These are phyloP conservation scores for Magnaporthiopsis rhizophila DNA, from an alignment of 2,329 filamentous ascomycete genomes.

Conservation along the genomic window DNA sequence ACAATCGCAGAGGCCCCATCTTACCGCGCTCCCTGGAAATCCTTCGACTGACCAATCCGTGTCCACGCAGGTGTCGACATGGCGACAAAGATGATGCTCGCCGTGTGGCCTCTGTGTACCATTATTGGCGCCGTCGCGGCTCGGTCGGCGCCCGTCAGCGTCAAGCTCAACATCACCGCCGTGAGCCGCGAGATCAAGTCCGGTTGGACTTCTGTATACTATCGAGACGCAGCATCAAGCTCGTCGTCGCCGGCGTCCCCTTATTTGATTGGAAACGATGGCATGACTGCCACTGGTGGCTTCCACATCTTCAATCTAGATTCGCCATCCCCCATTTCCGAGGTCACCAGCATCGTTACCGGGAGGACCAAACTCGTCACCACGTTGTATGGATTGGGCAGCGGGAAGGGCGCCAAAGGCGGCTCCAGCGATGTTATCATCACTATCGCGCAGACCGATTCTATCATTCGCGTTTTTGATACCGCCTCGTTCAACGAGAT, in stretches of 20 bases:
- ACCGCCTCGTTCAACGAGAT: conserved; percentile 21
- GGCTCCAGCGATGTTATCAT: conserved; percentile 23
- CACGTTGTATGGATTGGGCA: conserved; percentile 27
- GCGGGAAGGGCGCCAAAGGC: conserved; percentile 7
- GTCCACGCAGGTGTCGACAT: background rate
- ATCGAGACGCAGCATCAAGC: conserved; percentile 19
- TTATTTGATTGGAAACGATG: conserved; percentile 37
- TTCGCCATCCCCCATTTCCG: conserved; percentile 17
- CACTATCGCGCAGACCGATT: conserved; percentile 35
- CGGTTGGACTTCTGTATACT: conserved; percentile 32
- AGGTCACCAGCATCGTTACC: conserved; percentile 24
- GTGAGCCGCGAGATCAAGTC: conserved; percentile 29
- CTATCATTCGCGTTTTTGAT: conserved; percentile 31
- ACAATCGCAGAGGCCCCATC: no score
- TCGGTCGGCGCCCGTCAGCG: background rate
- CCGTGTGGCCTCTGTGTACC: background rate
- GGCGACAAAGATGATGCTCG: background rate
- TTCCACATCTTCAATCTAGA: conserved; percentile 29
- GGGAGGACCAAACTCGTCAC: conserved; percentile 38
- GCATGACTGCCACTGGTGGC: conserved; percentile 32
- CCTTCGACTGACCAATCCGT: background rate
- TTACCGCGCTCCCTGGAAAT: no score
- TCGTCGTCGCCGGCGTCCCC: conserved; percentile 10
- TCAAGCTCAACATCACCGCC: conserved; percentile 20
- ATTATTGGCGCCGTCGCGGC: background rate